Base-by-base conservation (phyloP, 257 asterid genomes). In the Nicotiana noctiflora region DNA sequence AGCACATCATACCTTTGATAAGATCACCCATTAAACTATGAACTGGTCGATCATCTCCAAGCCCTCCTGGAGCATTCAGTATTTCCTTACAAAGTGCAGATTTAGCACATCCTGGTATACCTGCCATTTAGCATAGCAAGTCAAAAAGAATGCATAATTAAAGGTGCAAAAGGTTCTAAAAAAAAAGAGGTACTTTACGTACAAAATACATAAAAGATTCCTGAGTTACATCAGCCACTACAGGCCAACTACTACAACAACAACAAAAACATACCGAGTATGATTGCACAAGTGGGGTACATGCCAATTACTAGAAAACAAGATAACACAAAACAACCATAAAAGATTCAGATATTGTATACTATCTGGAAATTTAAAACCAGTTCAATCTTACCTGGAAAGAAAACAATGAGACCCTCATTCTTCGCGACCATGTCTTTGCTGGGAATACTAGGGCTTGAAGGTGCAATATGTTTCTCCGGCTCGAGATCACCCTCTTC, bases 101-200 rank as follows among this genome's bases (percentile, higher is more conserved):
- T 90, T 95, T 95, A 81, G 98, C 99, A 86, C 98, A 95, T 55
- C 99, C 99, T 87, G 99, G 98, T 87, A 95, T 92, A 83, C 99
- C 99, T 93, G 85, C 55, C 80, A 68, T 60, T 29, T 64, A 80
- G 7, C 10, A n/a, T 82, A 77, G 79, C 65, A 78, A 81, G 74
- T 84, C 67, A 68, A 76, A 66, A 87, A 67, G 82, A 76, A 87
- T 66, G 77, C 56, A 74, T 85, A 82, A 32, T 46, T 49, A 34
- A 72, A 72, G 23, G 37, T 53, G 81, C 66, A 17, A 12, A 70
- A 55, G 31, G 52, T 44, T 79, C 31, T 15, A 63, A 51, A 37
- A 14, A 11, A 70, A 7, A 8, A 65, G 25, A 79, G 51, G 18
- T 62, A 15, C 31, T 27, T 62, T 46, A 63, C 27, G 6, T 44